These are phyloP conservation scores for Coleophoma eucalyptorum DNA, from an alignment of 2,329 filamentous ascomycete genomes.

Conservation along the genomic window DNA sequence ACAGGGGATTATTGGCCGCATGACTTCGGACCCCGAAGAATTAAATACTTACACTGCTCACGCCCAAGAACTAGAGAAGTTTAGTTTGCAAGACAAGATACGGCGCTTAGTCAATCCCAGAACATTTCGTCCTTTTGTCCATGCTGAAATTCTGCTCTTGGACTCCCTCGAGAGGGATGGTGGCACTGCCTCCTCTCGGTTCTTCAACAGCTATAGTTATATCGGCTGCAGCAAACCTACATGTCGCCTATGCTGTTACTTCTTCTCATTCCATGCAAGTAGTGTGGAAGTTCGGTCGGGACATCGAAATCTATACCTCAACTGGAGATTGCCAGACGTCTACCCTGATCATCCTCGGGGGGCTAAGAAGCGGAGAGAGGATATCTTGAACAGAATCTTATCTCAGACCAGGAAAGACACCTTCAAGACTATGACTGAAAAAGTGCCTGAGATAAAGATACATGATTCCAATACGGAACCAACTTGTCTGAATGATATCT, in stretches of 20 bases:
- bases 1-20: slow-evolving; percentile 4
- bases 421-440: slow-evolving; percentile 23
- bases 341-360: slow-evolving; percentile 5
- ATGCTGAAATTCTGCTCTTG: slow-evolving; percentile 10
- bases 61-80: slow-evolving; percentile 7
- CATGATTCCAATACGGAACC: slow-evolving; percentile 29
- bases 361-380: slow-evolving; percentile 10
- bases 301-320: slow-evolving; percentile 9
- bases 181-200: slow-evolving; percentile 3
- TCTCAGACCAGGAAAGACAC: slow-evolving; percentile 24
- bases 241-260: slow-evolving; percentile 11
- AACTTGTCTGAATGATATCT: slow-evolving; percentile 4
- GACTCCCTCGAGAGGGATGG: slow-evolving; percentile 6
- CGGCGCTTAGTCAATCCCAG: too few species aligned
- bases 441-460: slow-evolving; percentile 18
- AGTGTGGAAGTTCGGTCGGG: slow-evolving; percentile 6
- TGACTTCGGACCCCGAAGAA: slow-evolving; percentile 9
- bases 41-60: slow-evolving; percentile 5
- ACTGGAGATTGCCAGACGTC: slow-evolving; percentile 9
- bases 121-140: slow-evolving; percentile 10
- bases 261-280: slow-evolving; percentile 7
- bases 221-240: slow-evolving; percentile 13
- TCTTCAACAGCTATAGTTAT: slow-evolving; percentile 9
- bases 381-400: slow-evolving; percentile 23
- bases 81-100: slow-evolving; percentile 6